phyloP scores from a whole-genome alignment of 2,329 filamentous ascomycete species.

The Apiospora marii region DNA sequence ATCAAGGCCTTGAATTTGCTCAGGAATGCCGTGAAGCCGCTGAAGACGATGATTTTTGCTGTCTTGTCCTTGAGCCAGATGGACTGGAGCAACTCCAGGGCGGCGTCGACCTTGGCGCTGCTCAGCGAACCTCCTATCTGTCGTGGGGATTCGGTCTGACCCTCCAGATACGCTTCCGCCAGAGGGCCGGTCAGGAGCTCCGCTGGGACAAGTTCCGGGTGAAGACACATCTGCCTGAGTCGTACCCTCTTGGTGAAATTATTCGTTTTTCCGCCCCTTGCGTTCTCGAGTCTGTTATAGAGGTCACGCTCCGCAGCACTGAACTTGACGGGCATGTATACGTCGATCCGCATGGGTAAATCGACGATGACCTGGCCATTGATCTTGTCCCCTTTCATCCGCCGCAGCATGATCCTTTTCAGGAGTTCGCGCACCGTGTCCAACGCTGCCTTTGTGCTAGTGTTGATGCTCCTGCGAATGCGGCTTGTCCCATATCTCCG shows the following conservation, averaged over 20 bases:
- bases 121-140: no score
- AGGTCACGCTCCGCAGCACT: constrained; percentile 69
- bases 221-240: background rate
- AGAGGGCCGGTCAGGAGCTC: background rate
- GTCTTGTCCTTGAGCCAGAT: constrained; percentile 36
- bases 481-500: no score
- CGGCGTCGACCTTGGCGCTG: constrained; percentile 42
- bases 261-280: constrained; percentile 21
- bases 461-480: background rate
- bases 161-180: background rate
- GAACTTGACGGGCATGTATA: constrained; percentile 69
- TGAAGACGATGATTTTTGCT: constrained; percentile 44
- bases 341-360: constrained; percentile 71
- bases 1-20: constrained; percentile 39
- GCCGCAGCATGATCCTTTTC: constrained; percentile 81
- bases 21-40: constrained; percentile 44
- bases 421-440: constrained; percentile 76
- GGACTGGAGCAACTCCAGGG: constrained; percentile 37
- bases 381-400: constrained; percentile 81
- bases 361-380: constrained; percentile 80
- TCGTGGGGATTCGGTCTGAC: background rate
- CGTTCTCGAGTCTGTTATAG: constrained; percentile 64
- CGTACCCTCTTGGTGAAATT: background rate
- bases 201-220: background rate
- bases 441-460: constrained; percentile 57